Evolutionary conservation across 192 early-diverging fungal species (phyloP), one percentile per base, ranked within the genome.

Genomic region (Umbelopsis vinacea): DNA sequence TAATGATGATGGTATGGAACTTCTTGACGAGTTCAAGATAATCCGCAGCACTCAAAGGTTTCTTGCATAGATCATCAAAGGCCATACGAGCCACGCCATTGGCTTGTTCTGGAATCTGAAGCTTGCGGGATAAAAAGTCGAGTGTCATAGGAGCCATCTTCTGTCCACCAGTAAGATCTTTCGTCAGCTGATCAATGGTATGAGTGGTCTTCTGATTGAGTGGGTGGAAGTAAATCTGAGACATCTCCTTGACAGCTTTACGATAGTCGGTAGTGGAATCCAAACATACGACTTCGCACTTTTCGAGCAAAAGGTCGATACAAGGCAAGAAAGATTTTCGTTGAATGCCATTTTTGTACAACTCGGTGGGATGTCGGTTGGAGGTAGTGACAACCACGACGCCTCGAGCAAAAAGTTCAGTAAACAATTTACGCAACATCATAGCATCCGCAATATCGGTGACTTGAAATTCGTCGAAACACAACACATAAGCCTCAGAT

Each of bases 391-490:
- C 92, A 21, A 97, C 75, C 1, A 99, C 92, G 0, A 98, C 92
- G 38, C 95, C 95, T 40, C 89, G 75, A 6, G 85, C 79, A 69
- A 97, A 95, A 35, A 99, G 81, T 76, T 95, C 93, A 2, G 86
- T 84, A 70, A 96, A 88, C 29, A 97, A 81, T 6, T 89, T 88
- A 48, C 95, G 83, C 54, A 97, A 72, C 38, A 97, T 89, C 97
- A 97, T 97, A 68, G 97, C 97, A 77, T 99, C 97, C 5, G 93
- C 94, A 71, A 99, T 98, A 76, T 99, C 95, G 2, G 97, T 99
- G 8, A 99, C 97, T 74, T 96, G 94, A 63, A 99, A 92, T 77
- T 99, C 97, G 72, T 98, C 97, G 83, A 98, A 94, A 76, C 97
- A 99, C 7, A 98, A 80, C 3, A 99, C 87, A 77, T 92, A 89